Conservation (phyloP, 1,284 basidiomycete species). For the Termitomyces sp. region DNA sequence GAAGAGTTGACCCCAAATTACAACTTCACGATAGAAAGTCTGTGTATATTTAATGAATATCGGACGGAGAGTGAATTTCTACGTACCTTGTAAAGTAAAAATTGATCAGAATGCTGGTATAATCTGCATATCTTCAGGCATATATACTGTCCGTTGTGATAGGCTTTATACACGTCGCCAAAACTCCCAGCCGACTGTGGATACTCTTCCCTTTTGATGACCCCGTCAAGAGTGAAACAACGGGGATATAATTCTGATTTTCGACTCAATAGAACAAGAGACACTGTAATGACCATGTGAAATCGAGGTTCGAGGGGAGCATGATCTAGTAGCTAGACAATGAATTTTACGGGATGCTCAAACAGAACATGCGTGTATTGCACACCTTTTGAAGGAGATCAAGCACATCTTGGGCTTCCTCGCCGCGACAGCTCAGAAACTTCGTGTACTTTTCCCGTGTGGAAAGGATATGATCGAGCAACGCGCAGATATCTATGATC, state of each 20-base stretch:
- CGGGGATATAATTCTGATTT: slow-evolving; percentile 19
- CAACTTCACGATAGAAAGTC: slow-evolving; percentile 17
- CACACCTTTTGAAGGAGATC: slow-evolving; percentile 19
- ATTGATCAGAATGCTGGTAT: slow-evolving; percentile 8
- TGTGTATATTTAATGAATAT: background rate
- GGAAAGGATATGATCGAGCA: slow-evolving; percentile 1
- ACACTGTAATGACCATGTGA: slow-evolving; percentile 13
- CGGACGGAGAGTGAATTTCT: background rate
- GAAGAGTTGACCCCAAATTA: slow-evolving; percentile 22
- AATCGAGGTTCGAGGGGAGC: background rate
- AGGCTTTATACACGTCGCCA: slow-evolving; percentile 16
- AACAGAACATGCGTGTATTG: no score
- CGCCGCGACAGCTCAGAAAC: slow-evolving; percentile 2
- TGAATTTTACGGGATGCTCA: background rate
- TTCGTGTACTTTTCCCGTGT: slow-evolving; percentile 1
- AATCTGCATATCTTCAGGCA: slow-evolving; percentile 15
- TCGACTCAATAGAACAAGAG: slow-evolving; percentile 17
- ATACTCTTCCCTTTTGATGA: slow-evolving; percentile 7
- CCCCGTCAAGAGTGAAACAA: slow-evolving; percentile 17
- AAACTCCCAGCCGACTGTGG: slow-evolving; percentile 11
- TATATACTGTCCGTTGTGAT: background rate
- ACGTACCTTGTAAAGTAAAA: slow-evolving; percentile 7
- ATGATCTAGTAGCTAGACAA: slow-evolving; percentile 5
- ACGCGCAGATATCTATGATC: slow-evolving; percentile 1
- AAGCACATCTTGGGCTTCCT: slow-evolving; percentile 14